Evolutionary conservation across 2,329 filamentous ascomycete species (phyloP).

Genomic region (Neonectria neomacrospora): DNA sequence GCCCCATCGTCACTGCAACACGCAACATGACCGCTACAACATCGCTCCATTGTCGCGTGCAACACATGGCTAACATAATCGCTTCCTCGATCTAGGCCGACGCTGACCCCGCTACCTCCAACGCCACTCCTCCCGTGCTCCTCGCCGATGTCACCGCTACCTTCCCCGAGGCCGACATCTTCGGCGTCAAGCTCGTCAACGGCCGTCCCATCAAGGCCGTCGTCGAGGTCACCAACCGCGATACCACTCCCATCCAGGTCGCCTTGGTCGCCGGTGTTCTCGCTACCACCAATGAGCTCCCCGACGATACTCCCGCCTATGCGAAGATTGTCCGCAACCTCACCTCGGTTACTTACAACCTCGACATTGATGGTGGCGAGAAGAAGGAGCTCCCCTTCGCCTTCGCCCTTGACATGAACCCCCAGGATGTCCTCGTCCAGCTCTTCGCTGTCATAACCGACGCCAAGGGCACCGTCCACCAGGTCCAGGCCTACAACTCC

Average conservation of each 20-base stretch:
- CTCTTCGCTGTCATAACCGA: conserved; percentile 80
- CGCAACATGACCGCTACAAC: not conserved
- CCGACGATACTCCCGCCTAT: conserved; percentile 55
- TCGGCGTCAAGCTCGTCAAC: conserved; percentile 96
- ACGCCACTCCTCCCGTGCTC: conserved; percentile 49
- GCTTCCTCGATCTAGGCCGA: conserved; percentile 25
- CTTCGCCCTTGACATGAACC: conserved; percentile 91
- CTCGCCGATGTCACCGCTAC: conserved; percentile 73
- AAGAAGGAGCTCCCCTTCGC: conserved; percentile 81
- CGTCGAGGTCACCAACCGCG: conserved; percentile 85
- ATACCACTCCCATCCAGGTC: conserved; percentile 78
- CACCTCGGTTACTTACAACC: conserved; percentile 78
- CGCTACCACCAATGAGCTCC: conserved; percentile 64
- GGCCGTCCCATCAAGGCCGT: conserved; percentile 85
- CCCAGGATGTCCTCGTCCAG: conserved; percentile 85
- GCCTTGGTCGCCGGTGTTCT: conserved; percentile 82
- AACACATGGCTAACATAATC: not conserved
- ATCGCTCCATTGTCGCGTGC: conserved; percentile 21
- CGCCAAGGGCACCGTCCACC: conserved; percentile 75
- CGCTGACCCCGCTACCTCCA: conserved; percentile 36
- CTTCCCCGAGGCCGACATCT: conserved; percentile 80
- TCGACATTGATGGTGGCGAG: conserved; percentile 79
- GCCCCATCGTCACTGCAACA: not conserved
- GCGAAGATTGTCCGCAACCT: conserved; percentile 82
- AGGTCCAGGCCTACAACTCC: conserved; percentile 82